Conservation (phyloP, 768 basidiomycete genomes). For the Russula brevipes region DNA sequence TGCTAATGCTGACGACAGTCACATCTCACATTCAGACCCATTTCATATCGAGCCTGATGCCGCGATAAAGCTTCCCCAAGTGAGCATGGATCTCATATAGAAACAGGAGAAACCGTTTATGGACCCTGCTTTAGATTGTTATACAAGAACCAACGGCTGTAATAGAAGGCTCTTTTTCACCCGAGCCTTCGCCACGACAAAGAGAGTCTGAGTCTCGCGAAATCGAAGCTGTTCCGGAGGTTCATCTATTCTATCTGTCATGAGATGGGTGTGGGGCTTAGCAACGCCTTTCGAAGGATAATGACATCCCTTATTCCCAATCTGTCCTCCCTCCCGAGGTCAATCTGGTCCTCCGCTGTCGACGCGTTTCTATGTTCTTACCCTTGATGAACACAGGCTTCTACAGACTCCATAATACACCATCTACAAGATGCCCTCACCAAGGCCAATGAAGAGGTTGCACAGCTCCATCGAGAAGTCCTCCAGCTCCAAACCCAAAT, state of each 20-base stretch:
- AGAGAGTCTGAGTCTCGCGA: not conserved
- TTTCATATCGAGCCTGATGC: not conserved
- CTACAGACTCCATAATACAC: conserved; percentile 3
- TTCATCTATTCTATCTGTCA: not conserved
- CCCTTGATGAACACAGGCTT: not conserved
- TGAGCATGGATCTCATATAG: not conserved
- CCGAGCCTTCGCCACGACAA: not conserved
- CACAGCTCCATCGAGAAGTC: conserved; percentile 10
- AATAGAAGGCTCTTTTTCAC: not conserved
- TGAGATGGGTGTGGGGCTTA: not conserved
- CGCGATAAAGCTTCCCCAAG: conserved; percentile 2
- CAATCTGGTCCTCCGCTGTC: not conserved
- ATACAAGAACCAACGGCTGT: conserved; percentile 18
- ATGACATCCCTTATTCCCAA: not conserved
- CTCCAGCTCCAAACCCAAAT: conserved; percentile 9
- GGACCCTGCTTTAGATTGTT: conserved; percentile 11
- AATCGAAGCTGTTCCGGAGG: not conserved
- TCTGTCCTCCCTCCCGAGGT: conserved; percentile 9
- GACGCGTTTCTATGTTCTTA: not conserved
- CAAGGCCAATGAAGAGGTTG: conserved; percentile 19
- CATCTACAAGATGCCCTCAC: conserved; percentile 17
- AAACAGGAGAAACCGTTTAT: not conserved
- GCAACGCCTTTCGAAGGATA: not conserved
- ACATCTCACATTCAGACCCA: not conserved
- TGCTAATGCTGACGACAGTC: not conserved